Evolutionary conservation across 1,284 basidiomycete species (phyloP).

Genomic region (Fomitopsis betulina): DNA sequence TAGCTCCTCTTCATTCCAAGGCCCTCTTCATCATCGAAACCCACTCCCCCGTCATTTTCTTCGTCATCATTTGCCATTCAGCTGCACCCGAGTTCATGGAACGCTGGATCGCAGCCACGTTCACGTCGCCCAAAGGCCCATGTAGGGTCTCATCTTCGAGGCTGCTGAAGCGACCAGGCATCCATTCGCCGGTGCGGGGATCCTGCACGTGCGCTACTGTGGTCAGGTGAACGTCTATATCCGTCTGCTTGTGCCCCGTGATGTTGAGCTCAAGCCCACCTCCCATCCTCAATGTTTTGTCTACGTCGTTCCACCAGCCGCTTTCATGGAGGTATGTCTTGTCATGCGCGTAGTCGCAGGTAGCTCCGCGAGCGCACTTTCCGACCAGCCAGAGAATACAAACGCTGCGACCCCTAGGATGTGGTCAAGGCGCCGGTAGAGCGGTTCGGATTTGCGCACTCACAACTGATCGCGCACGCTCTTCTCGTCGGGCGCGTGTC

Average conservation of each 20-base stretch:
- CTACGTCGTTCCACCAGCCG: neutral
- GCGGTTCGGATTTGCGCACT: constrained; percentile 16
- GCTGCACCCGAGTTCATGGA: neutral
- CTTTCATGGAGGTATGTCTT: neutral
- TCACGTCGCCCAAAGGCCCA: neutral
- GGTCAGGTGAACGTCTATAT: neutral
- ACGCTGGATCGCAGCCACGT: neutral
- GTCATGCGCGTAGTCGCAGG: constrained; percentile 26
- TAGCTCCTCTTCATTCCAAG: constrained; percentile 7
- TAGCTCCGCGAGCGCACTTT: constrained; percentile 27
- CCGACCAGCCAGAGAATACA: constrained; percentile 33
- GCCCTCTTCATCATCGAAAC: constrained; percentile 1
- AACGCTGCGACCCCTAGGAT: constrained; percentile 33
- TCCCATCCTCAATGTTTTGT: neutral
- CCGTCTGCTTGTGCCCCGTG: neutral
- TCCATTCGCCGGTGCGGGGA: neutral
- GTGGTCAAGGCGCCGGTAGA: neutral
- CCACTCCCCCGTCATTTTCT: constrained; percentile 1
- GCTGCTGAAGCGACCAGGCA: neutral
- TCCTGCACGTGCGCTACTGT: neutral
- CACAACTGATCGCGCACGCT: constrained; percentile 48
- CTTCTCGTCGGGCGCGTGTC: constrained; percentile 46
- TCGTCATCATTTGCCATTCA: neutral
- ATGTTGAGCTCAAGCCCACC: neutral
- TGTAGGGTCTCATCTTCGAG: neutral